Evolutionary conservation across 1,139 yeast species (phyloP), one percentile per base, ranked within the genome.

Genomic region (Suhomyces bribrorum): DNA sequence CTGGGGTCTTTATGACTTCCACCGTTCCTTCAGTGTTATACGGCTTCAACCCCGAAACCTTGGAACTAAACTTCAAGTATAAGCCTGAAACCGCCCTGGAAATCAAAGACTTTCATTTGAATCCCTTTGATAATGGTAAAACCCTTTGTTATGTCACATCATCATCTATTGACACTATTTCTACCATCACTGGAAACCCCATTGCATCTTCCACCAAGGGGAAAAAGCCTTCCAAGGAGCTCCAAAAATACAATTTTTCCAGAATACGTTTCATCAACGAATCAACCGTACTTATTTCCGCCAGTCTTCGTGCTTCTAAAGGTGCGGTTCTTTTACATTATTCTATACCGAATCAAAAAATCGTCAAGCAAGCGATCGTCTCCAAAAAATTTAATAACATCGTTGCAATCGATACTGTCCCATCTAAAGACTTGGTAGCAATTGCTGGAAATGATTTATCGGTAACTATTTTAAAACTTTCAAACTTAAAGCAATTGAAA

Each of bases 371-470:
- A 14, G 63, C 65, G 17, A 54, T 71, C 5, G 60, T 83, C 5
- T 72, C 83, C 5, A 75, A 67, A 31, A 81, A 77, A 40, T 66
- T 80, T 48, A 79, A 75, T 46, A 83, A 85, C 32, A 71, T 86
- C 18, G 86, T 94, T 0, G 83, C 94, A 0, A 62, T 88, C 56
- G 95, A 83, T 52, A 63, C 70, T 27, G 59, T 68, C 11, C 49
- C 56, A 7, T 47, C 61, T 4, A 70, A 70, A 32, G 72, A 79
- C 32, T 64, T 84, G 33, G 68, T 83, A 17, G 94, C 86, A 0
- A 57, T 87, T 16, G 87, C 94, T 0, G 86, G 92, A 1, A 84
- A 86, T 46, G 92, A 87, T 49, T 75, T 80, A 45, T 79, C 95
- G 1, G 69, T 89, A 15, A 66, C 79, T 1, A 54, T 86, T 9